Evolutionary conservation across 1,139 yeast species (phyloP).

Genomic region (Saccharomycopsis phalli): DNA sequence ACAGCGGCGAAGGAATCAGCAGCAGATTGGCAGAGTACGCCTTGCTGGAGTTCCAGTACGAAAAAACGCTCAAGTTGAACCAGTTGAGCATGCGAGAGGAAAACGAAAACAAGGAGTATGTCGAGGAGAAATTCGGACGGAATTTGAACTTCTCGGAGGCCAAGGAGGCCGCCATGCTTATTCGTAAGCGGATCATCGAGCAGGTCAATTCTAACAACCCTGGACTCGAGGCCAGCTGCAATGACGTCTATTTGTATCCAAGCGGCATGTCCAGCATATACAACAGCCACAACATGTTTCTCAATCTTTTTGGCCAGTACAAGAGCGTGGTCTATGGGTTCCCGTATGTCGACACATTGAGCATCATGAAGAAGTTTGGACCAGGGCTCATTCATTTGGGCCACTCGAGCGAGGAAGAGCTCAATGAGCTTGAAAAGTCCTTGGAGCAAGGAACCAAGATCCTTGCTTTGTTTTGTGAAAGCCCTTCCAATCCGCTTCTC

Average conservation of each 20-base stretch:
- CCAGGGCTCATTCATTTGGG: constrained; percentile 82
- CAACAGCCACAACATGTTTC: constrained; percentile 63
- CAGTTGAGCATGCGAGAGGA: constrained; percentile 15
- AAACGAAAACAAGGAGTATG: constrained; percentile 43
- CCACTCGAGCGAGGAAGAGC: constrained; percentile 65
- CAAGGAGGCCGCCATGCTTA: constrained; percentile 62
- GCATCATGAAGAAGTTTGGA: constrained; percentile 81
- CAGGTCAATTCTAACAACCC: constrained; percentile 31
- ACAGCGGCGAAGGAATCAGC: constrained; percentile 90
- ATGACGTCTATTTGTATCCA: constrained; percentile 75
- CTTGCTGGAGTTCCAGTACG: constrained; percentile 47
- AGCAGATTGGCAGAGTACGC: constrained; percentile 84
- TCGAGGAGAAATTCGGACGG: constrained; percentile 88
- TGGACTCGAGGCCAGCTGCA: constrained; percentile 27
- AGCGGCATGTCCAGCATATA: constrained; percentile 92
- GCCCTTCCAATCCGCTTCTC: constrained; percentile 87
- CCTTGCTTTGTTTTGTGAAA: constrained; percentile 76
- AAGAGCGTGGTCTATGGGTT: constrained; percentile 90
- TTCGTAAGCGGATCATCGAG: constrained; percentile 68
- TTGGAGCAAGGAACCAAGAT: constrained; percentile 56
- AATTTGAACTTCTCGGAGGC: constrained; percentile 73
- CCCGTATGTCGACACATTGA: constrained; percentile 89
- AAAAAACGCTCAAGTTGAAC: constrained; percentile 18
- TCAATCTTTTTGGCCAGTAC: constrained; percentile 28
- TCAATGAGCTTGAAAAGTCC: constrained; percentile 53